These are phyloP conservation scores for Chlorencoelia australis DNA, from an alignment of 2,329 filamentous ascomycete genomes.

Conservation along the genomic window DNA sequence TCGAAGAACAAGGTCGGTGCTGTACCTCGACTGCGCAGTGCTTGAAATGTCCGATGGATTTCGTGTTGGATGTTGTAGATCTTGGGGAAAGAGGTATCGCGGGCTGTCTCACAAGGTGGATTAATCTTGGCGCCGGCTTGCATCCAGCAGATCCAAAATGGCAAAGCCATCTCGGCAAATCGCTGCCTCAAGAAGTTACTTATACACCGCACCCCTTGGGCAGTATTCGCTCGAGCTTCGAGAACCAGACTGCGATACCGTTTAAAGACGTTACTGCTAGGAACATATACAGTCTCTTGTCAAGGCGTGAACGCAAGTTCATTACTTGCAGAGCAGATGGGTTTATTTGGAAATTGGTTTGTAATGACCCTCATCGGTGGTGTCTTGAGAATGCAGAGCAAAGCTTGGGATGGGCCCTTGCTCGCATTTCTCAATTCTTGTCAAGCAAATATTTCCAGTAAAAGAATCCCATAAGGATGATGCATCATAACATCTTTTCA, in stretches of 20 bases:
- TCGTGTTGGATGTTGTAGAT: constrained; percentile 8
- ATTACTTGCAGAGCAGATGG: constrained; percentile 1
- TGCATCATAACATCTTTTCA: constrained; percentile 5
- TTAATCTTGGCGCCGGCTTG: constrained; percentile 8
- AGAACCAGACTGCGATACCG: constrained; percentile 4
- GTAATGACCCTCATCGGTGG: background rate
- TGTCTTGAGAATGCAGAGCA: constrained; percentile 5
- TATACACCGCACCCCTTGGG: background rate
- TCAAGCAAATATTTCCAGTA: constrained; percentile 2
- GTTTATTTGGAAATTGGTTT: constrained; percentile 4
- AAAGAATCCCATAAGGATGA: constrained; percentile 5
- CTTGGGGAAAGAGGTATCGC: constrained; percentile 10
- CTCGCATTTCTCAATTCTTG: constrained; percentile 4
- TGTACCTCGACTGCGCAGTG: constrained; percentile 8
- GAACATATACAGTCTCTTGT: constrained; percentile 4
- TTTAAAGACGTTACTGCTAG: constrained; percentile 5
- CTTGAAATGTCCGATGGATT: constrained; percentile 11
- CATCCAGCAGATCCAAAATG: constrained; percentile 8
- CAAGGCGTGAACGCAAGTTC: background rate
- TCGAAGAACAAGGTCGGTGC: constrained; percentile 6
- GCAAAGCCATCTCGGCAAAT: constrained; percentile 3
- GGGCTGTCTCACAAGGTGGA: constrained; percentile 8
- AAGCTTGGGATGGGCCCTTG: constrained; percentile 2
- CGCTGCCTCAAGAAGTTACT: background rate
- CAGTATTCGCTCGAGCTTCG: constrained; percentile 4